Evolutionary conservation across 805 yeast genomes (phyloP).

Genomic region (Saturnispora halmiae): DNA sequence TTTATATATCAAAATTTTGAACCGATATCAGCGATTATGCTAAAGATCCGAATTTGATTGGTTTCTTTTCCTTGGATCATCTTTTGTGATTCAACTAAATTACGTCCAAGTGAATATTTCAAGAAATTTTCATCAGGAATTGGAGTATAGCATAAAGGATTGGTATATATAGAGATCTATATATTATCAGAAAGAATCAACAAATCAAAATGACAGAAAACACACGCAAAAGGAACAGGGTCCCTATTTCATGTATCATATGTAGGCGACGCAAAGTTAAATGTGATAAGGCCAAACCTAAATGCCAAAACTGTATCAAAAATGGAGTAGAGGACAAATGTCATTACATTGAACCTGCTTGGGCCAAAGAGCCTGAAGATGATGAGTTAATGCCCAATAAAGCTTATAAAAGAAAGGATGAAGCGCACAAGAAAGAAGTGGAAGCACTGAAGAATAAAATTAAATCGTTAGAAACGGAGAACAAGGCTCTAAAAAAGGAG

Average conservation of each 20-base stretch:
- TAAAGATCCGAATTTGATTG: not conserved
- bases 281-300: slow-evolving; percentile 41
- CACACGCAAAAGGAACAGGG: slow-evolving; percentile 31
- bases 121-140: too few relatives aligned
- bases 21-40: not conserved
- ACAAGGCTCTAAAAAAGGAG: slow-evolving; percentile 25
- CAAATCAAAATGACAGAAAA: slow-evolving; percentile 13
- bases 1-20: not conserved
- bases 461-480: slow-evolving; percentile 17
- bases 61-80: too few relatives aligned
- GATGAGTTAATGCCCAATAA: slow-evolving; percentile 24
- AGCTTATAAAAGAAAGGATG: slow-evolving; percentile 6
- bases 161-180: not conserved
- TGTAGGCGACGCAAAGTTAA: slow-evolving; percentile 33
- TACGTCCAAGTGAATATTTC: too few relatives aligned
- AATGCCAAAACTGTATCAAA: slow-evolving; percentile 46
- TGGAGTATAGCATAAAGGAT: too few relatives aligned
- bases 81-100: too few relatives aligned
- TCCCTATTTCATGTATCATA: slow-evolving; percentile 33
- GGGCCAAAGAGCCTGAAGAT: slow-evolving; percentile 42
- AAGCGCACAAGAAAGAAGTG: slow-evolving; percentile 4
- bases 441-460: slow-evolving; percentile 15
- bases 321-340: slow-evolving; percentile 52
- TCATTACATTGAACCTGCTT: slow-evolving; percentile 48
- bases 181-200: not conserved